phyloP scores from a whole-genome alignment of 768 basidiomycete species.

The Leccinum olivaceopallidum region DNA sequence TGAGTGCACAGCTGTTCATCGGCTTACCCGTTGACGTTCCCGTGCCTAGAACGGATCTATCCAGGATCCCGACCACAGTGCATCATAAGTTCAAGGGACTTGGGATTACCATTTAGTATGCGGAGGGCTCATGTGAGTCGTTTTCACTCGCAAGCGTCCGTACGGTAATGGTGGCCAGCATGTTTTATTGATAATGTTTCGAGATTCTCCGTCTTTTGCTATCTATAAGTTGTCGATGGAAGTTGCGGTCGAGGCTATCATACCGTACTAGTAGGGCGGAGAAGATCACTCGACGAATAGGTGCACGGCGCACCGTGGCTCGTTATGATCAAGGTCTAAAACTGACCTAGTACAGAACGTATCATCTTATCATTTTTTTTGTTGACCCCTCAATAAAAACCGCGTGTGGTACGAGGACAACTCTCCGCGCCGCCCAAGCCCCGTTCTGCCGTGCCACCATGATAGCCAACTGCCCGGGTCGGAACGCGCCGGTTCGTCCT shows the following conservation, averaged over 20 bases:
- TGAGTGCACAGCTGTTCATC: not conserved
- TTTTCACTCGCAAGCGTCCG: conserved; percentile 7
- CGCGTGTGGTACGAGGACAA: no score
- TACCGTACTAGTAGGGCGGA: conserved; percentile 5
- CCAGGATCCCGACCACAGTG: conserved; percentile 4
- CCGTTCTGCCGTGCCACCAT: no score
- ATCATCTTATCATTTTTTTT: no score
- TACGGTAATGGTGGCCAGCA: conserved; percentile 1
- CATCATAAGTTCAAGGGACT: not conserved
- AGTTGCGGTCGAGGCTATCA: conserved; percentile 3
- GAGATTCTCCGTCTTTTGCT: not conserved
- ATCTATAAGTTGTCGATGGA: not conserved
- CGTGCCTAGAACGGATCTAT: conserved; percentile 18
- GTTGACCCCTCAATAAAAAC: no score
- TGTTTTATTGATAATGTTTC: conserved; percentile 5
- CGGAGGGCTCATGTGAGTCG: not conserved
- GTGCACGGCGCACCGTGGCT: not conserved
- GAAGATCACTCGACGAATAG: conserved; percentile 5
- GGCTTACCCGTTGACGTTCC: not conserved
- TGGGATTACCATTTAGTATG: not conserved
- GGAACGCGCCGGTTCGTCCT: no score
- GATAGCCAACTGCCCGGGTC: no score
- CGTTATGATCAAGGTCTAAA: conserved; percentile 14
- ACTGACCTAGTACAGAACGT: conserved; percentile 2
- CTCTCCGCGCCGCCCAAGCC: no score